Conservation (phyloP, 768 basidiomycete genomes). For the Kwoniella shandongensis region DNA sequence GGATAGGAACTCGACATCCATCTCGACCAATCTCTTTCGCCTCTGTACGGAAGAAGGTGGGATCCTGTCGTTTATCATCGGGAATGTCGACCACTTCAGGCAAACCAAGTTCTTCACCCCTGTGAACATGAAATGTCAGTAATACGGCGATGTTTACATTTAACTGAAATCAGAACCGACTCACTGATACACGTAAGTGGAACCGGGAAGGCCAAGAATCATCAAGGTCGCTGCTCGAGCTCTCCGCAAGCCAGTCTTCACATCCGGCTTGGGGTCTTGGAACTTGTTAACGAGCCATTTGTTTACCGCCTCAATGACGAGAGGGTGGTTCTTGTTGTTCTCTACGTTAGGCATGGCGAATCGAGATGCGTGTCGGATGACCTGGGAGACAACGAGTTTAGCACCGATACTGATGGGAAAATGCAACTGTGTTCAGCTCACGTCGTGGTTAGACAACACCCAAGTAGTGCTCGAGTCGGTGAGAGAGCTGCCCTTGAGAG, state of each 20-base stretch:
- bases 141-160: no score
- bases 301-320: conserved; percentile 6
- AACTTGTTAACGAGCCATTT: conserved; percentile 8
- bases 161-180: neutral
- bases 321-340: neutral
- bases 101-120: conserved; percentile 46
- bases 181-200: conserved; percentile 46
- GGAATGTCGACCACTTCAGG: conserved; percentile 40
- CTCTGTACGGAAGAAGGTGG: conserved; percentile 35
- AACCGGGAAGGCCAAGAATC: conserved; percentile 43
- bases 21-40: conserved; percentile 42
- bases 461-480: conserved; percentile 37
- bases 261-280: conserved; percentile 22
- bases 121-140: no score
- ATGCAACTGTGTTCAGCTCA: neutral
- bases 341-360: conserved; percentile 33
- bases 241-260: conserved; percentile 23
- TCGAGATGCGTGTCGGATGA: conserved; percentile 41
- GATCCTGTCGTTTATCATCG: conserved; percentile 36
- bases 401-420: neutral
- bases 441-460: conserved; percentile 36
- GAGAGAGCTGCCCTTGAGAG: conserved; percentile 15
- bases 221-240: conserved; percentile 38
- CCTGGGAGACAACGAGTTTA: conserved; percentile 4
- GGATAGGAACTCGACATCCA: conserved; percentile 46